These are phyloP conservation scores for Candida dubliniensis DNA, from an alignment of 1,139 yeast species.

Conservation along the genomic window DNA sequence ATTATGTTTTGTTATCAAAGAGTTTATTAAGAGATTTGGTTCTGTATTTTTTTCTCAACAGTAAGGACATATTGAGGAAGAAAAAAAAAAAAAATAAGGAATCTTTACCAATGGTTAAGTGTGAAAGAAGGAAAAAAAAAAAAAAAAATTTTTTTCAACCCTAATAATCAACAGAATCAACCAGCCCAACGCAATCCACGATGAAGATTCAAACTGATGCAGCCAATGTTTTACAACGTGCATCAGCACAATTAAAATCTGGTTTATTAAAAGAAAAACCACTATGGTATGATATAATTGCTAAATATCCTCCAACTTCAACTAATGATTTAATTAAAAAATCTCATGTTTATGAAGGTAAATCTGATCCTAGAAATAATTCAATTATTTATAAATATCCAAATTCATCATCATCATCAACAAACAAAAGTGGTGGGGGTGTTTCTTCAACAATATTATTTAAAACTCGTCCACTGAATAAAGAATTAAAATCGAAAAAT, in stretches of 20 bases:
- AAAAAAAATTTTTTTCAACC: slow-evolving; percentile 7
- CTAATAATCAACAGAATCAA: slow-evolving; percentile 4
- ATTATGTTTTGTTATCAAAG: background rate
- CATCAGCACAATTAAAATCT: slow-evolving; percentile 66
- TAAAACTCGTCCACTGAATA: slow-evolving; percentile 47
- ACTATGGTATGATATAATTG: slow-evolving; percentile 84
- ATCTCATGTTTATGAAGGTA: slow-evolving; percentile 28
- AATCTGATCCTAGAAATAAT: slow-evolving; percentile 22
- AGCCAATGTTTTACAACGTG: slow-evolving; percentile 69
- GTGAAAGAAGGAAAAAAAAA: background rate
- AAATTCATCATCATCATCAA: slow-evolving; percentile 21
- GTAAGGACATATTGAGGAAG: background rate
- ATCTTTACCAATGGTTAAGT: background rate
- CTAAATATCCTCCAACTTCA: slow-evolving; percentile 80
- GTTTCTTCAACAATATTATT: slow-evolving; percentile 10
- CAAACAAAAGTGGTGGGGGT: no score
- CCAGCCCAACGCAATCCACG: background rate
- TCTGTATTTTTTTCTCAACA: background rate
- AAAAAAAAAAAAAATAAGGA: background rate
- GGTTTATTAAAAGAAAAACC: slow-evolving; percentile 72
- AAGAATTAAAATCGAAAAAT: slow-evolving; percentile 30
- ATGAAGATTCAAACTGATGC: slow-evolving; percentile 76
- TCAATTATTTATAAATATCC: background rate
- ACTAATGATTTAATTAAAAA: slow-evolving; percentile 56
- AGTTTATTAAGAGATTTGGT: no score